Evolutionary conservation across 306 rosid genomes (phyloP), one percentile per base, ranked within the genome.

Genomic region (Prinsepia uniflora): DNA sequence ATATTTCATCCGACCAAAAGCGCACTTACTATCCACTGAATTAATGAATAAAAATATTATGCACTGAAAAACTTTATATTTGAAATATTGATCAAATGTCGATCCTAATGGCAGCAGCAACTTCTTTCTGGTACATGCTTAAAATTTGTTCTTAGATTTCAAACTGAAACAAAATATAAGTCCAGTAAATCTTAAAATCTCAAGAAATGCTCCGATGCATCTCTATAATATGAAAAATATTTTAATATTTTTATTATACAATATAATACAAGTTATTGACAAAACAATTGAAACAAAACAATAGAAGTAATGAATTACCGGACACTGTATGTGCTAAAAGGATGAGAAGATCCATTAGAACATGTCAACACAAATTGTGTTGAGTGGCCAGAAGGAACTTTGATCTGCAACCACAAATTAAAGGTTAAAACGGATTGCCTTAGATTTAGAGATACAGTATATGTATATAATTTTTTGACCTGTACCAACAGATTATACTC

Each of bases 301-400:
- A 59, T 45, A 67, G 22, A 62, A 66, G 34, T n/a, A 42, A 67
- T 46, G 42, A 48, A 76, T 87, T 94, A 94, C 97, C 97, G 71
- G 70, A 91, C 87, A 18, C 40, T 74, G 67, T 68, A 55, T 18
- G 97, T 75, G 75, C 81, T 83, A 47, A 89, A 80, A 42, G 94
- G 92, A 83, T 78, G 82, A 68, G 97, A 94, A 71, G 98, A 90
- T 74, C 96, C 96, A 78, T 89, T 61, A 0, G 90, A 77, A 76
- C 84, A 74, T 62, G 90, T 90, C 84, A 94, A 75, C 79, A 94
- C 97, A 83, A 91, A 91, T 61, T 91, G 96, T 19, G 75, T 66
- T 24, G 99, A 87, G 55, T 72, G 78, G 69, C 97, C 99, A 75
- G 84, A 72, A 34, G 99, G 99, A 78, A 94, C 92, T 85, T 94